Base-by-base conservation (phyloP, 768 basidiomycete species). In the Fomitopsis pulvina region DNA sequence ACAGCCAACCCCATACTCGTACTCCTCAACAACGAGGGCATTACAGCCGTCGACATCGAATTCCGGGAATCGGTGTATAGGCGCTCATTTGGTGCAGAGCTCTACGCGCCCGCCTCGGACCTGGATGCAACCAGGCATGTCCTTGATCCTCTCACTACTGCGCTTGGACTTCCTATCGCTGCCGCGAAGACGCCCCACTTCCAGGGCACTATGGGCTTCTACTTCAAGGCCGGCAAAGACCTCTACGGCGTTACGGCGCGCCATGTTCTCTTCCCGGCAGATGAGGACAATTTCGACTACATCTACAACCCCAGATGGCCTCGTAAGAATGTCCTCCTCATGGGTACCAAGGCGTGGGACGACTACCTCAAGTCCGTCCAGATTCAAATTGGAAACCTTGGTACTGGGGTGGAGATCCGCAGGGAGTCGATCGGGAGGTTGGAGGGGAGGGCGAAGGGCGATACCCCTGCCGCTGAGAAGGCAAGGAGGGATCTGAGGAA, bases 161-260 rank as follows among this genome's bases (percentile, higher is more conserved):
- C 68, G 28, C 68, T 74, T 20, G 64, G 71, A 45, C 61, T 71
- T 40, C 32, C 51, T 20, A 69, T 74, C 43, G 68, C 72, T 25
- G 52, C 65, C 27, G 52, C 44, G 16, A 18, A 32, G 5, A 48
- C 7, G 41, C 52, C 44, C n/a, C 2, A 49, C 20, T 21, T 29
- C 27, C 28, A 53, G 47, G 47, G 52, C 22, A 53, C 47, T 29
- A 38, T 42, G 29, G 47, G 47, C 28, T 27, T 53, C 10, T 53
- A 48, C 42, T 43, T 53, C 41, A 37, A 42, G 10, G 25, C 9
- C 10, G 44, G 41, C 52, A 24, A 53, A 29, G 45, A 40, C 41
- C 12, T 53, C 47, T 30, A 44, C 11, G 21, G n/a, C 22, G 28
- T 53, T 37, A 48, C 51, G 40, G 5, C 7, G 20, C 52, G 25